A percentile compares a stretch with the other conserved stretches of the same genome.
Conservation (phyloP, 2,329 filamentous ascomycete genomes). For the Albophoma yamanashiensis region DNA sequence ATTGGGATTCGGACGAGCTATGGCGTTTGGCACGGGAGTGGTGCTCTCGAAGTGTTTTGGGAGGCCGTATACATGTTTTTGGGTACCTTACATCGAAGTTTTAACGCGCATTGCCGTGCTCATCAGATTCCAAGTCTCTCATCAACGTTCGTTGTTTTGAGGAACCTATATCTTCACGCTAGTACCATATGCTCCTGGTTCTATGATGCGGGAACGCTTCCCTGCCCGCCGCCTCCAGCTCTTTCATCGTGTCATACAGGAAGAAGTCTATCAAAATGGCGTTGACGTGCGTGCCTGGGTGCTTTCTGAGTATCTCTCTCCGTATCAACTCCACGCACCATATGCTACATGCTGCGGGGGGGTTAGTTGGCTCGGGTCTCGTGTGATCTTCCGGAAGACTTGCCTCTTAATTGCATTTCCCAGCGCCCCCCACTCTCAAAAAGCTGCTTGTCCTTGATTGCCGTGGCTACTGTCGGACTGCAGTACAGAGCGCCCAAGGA, state of each 20-base stretch:
- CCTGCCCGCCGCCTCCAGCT: constrained; percentile 53
- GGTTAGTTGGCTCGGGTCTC: constrained; percentile 1
- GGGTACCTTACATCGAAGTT: neutral
- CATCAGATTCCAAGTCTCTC: neutral
- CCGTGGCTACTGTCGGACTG: constrained; percentile 65
- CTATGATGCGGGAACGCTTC: constrained; percentile 66
- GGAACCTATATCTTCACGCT: constrained; percentile 3
- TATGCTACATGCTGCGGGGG: constrained; percentile 64
- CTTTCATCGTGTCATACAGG: constrained; percentile 89
- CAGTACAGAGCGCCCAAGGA: constrained; percentile 74
- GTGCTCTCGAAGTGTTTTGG: neutral
- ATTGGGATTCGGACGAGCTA: constrained; percentile 5
- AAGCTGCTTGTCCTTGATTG: constrained; percentile 52
- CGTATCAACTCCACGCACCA: constrained; percentile 90
- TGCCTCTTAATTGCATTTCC: constrained; percentile 81
- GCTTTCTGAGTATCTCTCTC: constrained; percentile 62
- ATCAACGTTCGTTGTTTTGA: neutral
- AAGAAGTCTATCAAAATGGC: constrained; percentile 96
- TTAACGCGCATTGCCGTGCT: neutral
- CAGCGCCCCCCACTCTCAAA: constrained; percentile 64
- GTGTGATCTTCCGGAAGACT: constrained; percentile 8
- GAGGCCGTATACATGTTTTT: neutral
- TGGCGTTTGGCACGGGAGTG: constrained; percentile 8
- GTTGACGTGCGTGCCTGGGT: constrained; percentile 66
- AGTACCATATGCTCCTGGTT: constrained; percentile 94